Evolutionary conservation across 2,329 filamentous ascomycete genomes (phyloP).

Genomic region (Microdochium trichocladiopsis): DNA sequence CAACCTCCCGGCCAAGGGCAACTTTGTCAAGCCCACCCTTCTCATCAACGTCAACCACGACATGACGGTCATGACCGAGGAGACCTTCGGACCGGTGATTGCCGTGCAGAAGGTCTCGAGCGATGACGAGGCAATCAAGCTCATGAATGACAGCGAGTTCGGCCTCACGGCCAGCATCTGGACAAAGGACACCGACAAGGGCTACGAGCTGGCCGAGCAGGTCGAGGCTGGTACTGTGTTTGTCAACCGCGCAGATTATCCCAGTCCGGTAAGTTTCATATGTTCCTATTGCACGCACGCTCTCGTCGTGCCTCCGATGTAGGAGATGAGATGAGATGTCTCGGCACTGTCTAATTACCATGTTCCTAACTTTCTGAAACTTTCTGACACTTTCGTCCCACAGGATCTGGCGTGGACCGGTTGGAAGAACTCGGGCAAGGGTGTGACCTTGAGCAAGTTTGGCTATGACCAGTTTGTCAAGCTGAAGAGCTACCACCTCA

Average conservation of each 20-base stretch:
- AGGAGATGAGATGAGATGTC: too few relatives aligned
- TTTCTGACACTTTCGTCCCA: conserved; percentile 7
- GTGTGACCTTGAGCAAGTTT: conserved; percentile 80
- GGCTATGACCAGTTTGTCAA: conserved; percentile 96
- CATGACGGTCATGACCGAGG: conserved; percentile 87
- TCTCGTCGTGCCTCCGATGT: too few relatives aligned
- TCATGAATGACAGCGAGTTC: conserved; percentile 95
- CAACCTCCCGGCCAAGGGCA: conserved; percentile 67
- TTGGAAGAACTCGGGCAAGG: conserved; percentile 95
- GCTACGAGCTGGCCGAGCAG: conserved; percentile 67
- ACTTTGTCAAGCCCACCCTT: conserved; percentile 83
- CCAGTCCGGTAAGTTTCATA: conserved; percentile 66
- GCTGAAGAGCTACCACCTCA: conserved; percentile 92
- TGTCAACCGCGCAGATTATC: conserved; percentile 90
- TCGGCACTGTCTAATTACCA: too few relatives aligned
- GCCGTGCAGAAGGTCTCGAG: conserved; percentile 78
- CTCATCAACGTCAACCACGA: conserved; percentile 71
- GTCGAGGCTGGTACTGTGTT: conserved; percentile 94
- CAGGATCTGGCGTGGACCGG: conserved; percentile 94
- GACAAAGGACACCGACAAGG: conserved; percentile 78
- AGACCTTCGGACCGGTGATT: conserved; percentile 92
- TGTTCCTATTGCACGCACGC: too few relatives aligned
- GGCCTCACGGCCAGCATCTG: conserved; percentile 95
- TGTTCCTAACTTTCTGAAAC: conserved; percentile 3
- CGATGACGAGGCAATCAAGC: conserved; percentile 71